Conservation (phyloP, 2,329 filamentous ascomycete species). For the Phyllosticta paracitricarpa region DNA sequence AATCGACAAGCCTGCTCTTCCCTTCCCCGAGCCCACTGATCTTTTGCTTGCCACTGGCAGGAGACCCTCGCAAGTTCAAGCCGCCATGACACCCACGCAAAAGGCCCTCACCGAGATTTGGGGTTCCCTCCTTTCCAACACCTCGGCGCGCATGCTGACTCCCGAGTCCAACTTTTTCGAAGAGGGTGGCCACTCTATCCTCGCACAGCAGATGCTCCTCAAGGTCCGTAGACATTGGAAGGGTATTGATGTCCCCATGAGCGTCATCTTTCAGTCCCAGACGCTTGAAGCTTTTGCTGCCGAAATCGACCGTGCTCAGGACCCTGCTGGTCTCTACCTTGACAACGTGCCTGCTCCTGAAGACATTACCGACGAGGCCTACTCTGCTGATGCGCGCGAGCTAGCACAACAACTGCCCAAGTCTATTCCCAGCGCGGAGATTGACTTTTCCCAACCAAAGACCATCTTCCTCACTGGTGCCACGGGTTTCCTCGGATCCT, state of each 20-base stretch:
- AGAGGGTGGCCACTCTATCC: slow-evolving; percentile 67
- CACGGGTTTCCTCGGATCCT: slow-evolving; percentile 81
- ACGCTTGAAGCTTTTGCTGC: slow-evolving; percentile 49
- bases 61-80: slow-evolving; percentile 34
- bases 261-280: slow-evolving; percentile 57
- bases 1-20: slow-evolving; percentile 67
- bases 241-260: slow-evolving; percentile 59
- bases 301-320: slow-evolving; percentile 41
- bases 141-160: slow-evolving; percentile 58
- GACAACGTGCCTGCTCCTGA: slow-evolving; percentile 39
- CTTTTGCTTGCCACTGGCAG: slow-evolving; percentile 47
- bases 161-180: slow-evolving; percentile 64
- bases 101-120: slow-evolving; percentile 60
- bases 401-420: slow-evolving; percentile 42
- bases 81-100: slow-evolving; percentile 48
- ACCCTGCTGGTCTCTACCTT: slow-evolving; percentile 38
- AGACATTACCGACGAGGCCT: slow-evolving; percentile 35
- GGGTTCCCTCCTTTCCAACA: slow-evolving; percentile 57
- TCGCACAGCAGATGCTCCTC: slow-evolving; percentile 73
- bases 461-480: slow-evolving; percentile 80
- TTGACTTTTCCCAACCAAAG: slow-evolving; percentile 28
- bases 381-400: slow-evolving; percentile 44
- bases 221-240: slow-evolving; percentile 53
- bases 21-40: slow-evolving; percentile 68
- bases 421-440: slow-evolving; percentile 18